Evolutionary conservation across 768 basidiomycete species (phyloP), one percentile per base, ranked within the genome.

Genomic region (Piloderma croceum): DNA sequence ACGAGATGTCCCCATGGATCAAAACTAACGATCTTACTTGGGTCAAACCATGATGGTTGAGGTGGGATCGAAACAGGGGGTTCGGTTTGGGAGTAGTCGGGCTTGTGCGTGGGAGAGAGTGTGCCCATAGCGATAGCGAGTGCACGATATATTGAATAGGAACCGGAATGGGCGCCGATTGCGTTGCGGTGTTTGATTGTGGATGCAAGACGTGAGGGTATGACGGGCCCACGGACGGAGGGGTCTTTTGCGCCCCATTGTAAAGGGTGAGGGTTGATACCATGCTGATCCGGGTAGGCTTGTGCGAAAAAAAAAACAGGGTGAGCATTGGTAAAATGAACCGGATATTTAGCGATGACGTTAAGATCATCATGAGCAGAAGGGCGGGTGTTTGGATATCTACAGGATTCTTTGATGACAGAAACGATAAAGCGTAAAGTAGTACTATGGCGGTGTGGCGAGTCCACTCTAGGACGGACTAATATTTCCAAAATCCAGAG

Each of bases 1-100:
- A 83, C 86, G 38, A 94, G 65, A 52, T 94, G 91, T 2, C 93
- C 93, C 78, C 81, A 96, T 0, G 93, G 93, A 53, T 98, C 93
- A 57, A 97, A 84, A 4, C 82, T 81, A 29, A 94, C 92, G 52
- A 97, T 92, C 74, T 89, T 89, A 47, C 47, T 49, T 5, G 79
- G 71, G 50, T 85, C 78, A 31, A 62, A 75, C 93, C 93, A 98
- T 4, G 78, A 60, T 0, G 83, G 77, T 48, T 87, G 79, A 12
- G 79, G 82, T 10, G 80, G 83, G 46, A 96, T 79, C 25, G 71
- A 59, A 23, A 96, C 78, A 0, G 91, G 87, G 0, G 93, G 93
- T 57, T 93, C 81, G 1, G 90, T 92, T 56, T 77, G 71, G 32
- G 73, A 68, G 61, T 84, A 93, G 54, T 90, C 82, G 7, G 90